Evolutionary conservation across 2,329 filamentous ascomycete species (phyloP).

Genomic region (Fusarium cicatricum): DNA sequence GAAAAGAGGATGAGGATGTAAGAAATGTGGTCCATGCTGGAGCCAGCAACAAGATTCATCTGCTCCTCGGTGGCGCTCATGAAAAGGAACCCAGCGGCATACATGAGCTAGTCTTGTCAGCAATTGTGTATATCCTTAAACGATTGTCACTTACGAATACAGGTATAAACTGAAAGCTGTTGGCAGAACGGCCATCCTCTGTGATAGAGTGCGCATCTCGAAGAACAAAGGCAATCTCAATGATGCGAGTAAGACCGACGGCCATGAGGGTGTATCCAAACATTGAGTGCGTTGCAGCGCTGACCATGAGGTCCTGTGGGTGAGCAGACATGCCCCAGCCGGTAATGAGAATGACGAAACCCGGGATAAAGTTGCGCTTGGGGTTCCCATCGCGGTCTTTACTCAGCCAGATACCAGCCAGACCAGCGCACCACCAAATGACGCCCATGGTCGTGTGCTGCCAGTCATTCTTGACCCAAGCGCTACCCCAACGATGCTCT

Average conservation of each 20-base stretch:
- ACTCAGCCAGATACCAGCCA: constrained; percentile 93
- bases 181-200: constrained; percentile 73
- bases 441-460: constrained; percentile 99
- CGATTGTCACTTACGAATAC: constrained; percentile 59
- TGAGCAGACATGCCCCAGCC: constrained; percentile 97
- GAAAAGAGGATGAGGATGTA: constrained; percentile 94
- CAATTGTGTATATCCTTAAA: background rate
- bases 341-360: constrained; percentile 88
- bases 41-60: constrained; percentile 78
- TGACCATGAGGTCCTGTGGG: constrained; percentile 83
- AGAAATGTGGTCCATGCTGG: constrained; percentile 85
- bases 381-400: constrained; percentile 82
- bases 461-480: constrained; percentile 92
- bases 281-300: constrained; percentile 84
- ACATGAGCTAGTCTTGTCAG: constrained; percentile 71
- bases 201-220: constrained; percentile 72
- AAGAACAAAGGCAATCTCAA: constrained; percentile 91
- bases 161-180: constrained; percentile 65
- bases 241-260: constrained; percentile 81
- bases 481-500: constrained; percentile 90
- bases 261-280: constrained; percentile 98
- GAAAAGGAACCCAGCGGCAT: constrained; percentile 93
- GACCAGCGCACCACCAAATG: constrained; percentile 95
- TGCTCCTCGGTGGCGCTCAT: constrained; percentile 98
- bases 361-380: constrained; percentile 92